Evolutionary conservation across 306 rosid genomes (phyloP).

Genomic region (Vigna unguiculata): DNA sequence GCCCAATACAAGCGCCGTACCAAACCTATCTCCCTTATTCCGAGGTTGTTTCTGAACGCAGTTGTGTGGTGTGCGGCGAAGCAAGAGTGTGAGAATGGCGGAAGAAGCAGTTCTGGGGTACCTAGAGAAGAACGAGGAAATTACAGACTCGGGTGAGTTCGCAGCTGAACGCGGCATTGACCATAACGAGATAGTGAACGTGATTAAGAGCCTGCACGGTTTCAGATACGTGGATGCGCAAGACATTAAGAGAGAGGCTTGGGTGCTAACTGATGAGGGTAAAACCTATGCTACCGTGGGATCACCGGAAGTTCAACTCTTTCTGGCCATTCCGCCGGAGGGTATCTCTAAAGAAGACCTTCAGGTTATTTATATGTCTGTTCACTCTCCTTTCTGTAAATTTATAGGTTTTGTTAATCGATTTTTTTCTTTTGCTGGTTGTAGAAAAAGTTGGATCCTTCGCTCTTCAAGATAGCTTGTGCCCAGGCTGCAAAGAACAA

Average conservation of each 20-base stretch:
- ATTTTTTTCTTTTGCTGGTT: conserved; percentile 18
- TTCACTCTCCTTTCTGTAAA: neutral
- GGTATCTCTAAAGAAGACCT: conserved; percentile 83
- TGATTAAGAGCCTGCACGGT: conserved; percentile 82
- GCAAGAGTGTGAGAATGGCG: conserved; percentile 55
- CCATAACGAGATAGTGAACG: conserved; percentile 75
- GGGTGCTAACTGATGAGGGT: conserved; percentile 86
- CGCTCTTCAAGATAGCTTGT: conserved; percentile 73
- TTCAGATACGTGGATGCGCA: conserved; percentile 79
- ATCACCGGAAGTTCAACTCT: conserved; percentile 82
- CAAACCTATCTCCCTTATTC: neutral
- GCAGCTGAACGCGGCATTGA: conserved; percentile 64
- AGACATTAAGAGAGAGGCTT: conserved; percentile 81
- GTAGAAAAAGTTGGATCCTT: conserved; percentile 73
- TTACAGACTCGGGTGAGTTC: conserved; percentile 74
- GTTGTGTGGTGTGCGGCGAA: neutral
- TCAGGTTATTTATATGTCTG: conserved; percentile 51
- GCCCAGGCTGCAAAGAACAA: conserved; percentile 88
- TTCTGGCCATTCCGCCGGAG: conserved; percentile 75
- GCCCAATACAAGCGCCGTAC: neutral
- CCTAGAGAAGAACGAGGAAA: conserved; percentile 60
- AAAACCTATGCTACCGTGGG: conserved; percentile 66
- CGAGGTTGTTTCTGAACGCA: neutral
- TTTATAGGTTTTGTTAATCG: neutral
- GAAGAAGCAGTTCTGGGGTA: conserved; percentile 76